Base-by-base conservation (phyloP, 1,139 yeast genomes). In the Pichiaceae sp. region DNA sequence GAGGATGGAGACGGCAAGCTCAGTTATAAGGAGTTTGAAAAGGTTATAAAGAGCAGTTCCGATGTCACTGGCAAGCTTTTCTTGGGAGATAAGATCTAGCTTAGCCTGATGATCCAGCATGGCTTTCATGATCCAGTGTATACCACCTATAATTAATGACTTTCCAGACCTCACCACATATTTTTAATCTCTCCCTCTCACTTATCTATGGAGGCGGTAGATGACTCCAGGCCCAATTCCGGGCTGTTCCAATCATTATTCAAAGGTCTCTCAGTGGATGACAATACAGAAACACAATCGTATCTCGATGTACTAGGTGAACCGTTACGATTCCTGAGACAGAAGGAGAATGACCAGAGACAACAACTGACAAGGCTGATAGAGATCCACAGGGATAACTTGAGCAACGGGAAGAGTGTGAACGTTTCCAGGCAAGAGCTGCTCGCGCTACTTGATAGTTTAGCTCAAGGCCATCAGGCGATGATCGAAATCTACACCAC, bases 1-100 rank as follows among this genome's bases (percentile, higher is more conserved):
- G 56, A 61, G 29, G 97, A 93, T 53, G 94, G 94, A 1, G 97
- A 89, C 54, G 96, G 96, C 1, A 75, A 73, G 49, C 64, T 93
- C 42, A 79, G 82, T 44, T 91, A 87, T 56, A 89, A 77, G 31
- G 99, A 93, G 64, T 93, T 91, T 58, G 76, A 73, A 50, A 69
- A 68, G 41, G 84, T 85, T 0, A 82, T 82, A 20, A 84, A 80
- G 45, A 37, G 43, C 17, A 75, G 78, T 32, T 77, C 55, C 1
- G 57, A 53, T 21, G 51, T 56, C 14, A 54, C 60, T 3, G 43
- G 46, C n/a, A 50, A 49, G 32, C 38, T 54, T 26, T 44, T 52
- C 9, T 38, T 54, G 34, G 56, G 47, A 15, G 55, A 53, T 32
- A 53, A 46, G 29, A 49, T 50, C 18, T 53, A 38, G 28, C 9